phyloP scores from a whole-genome alignment of 192 early-diverging fungal genomes.

The Backusella tuberculispora region DNA sequence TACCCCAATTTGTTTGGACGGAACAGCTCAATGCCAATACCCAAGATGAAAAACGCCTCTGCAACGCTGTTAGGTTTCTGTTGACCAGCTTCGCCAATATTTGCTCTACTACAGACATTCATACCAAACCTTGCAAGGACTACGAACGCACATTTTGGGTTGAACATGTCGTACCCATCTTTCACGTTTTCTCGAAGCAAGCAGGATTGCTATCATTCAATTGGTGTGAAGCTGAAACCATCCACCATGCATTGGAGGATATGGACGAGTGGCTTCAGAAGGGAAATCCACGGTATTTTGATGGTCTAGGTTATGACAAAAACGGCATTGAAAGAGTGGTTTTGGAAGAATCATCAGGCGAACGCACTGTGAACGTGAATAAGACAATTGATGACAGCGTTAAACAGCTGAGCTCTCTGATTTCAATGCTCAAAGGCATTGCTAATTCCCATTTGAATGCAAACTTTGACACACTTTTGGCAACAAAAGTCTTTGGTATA shows the following conservation, averaged over 20 bases:
- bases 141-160: slow-evolving; percentile 24
- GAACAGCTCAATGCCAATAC: neutral
- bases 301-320: slow-evolving; percentile 19
- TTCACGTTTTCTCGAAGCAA: slow-evolving; percentile 15
- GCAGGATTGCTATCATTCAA: slow-evolving; percentile 16
- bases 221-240: slow-evolving; percentile 16
- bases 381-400: slow-evolving; percentile 21
- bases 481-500: slow-evolving; percentile 8
- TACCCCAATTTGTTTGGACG: neutral
- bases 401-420: slow-evolving; percentile 14
- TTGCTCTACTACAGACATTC: neutral
- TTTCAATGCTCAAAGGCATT: slow-evolving; percentile 18
- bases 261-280: neutral
- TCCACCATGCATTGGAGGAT: slow-evolving; percentile 7
- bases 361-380: neutral
- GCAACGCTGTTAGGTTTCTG: neutral
- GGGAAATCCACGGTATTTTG: neutral
- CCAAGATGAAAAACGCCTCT: neutral
- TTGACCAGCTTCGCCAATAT: slow-evolving; percentile 14
- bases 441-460: slow-evolving; percentile 12
- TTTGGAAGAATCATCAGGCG: slow-evolving; percentile 13
- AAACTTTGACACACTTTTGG: neutral
- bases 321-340: slow-evolving; percentile 14
- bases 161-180: slow-evolving; percentile 3
- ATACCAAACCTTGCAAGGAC: neutral